Base-by-base conservation (phyloP, 352 stramenopile species). In the Phytophthora boehmeriae region DNA sequence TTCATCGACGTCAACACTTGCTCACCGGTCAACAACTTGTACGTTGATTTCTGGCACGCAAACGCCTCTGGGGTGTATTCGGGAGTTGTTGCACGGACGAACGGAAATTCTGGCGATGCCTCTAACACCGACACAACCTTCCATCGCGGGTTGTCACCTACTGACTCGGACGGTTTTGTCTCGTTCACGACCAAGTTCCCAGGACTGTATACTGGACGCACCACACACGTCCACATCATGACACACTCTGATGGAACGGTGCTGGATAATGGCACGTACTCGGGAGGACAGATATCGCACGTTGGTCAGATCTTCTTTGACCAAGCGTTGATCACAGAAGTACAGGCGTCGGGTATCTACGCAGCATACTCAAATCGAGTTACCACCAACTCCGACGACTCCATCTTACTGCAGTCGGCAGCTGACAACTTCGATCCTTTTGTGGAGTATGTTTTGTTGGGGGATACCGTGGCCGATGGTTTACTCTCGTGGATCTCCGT, bases 271-370 rank as follows among this genome's bases (percentile, higher is more conserved):
- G 43, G 43, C 17, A 69, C 61, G 13, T 69, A 65, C 23, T 64
- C 54, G 10, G 47, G 47, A 16, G 56, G 59, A 1, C 38, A 28
- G 14, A 34, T 62, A 34, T 68, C 52, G 20, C 59, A 68, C 45
- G 59, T 68, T 16, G 59, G 59, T 5, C 59, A 68, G 51, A 36
- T 68, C 32, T 68, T 67, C 43, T 68, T 68, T 19, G 63, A 71
- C 16, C 63, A 71, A 44, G 46, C 47, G 9, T 43, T 71, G 25
- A 71, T 66, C 50, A 59, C 43, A 13, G 56, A 71, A 6, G 55
- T 71, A 20, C 48, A 71, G 50, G 6, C 46, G 8, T 65, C 61
- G 34, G 42, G 25, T 2, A 32, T 53, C 5, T 69, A 69, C 48
- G 44, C 47, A 23, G 49, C 42, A 5, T 65, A 64, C 34, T 32